These are phyloP conservation scores for Actinomortierella ambigua DNA, from an alignment of 371 early-diverging fungal species.

Conservation along the genomic window DNA sequence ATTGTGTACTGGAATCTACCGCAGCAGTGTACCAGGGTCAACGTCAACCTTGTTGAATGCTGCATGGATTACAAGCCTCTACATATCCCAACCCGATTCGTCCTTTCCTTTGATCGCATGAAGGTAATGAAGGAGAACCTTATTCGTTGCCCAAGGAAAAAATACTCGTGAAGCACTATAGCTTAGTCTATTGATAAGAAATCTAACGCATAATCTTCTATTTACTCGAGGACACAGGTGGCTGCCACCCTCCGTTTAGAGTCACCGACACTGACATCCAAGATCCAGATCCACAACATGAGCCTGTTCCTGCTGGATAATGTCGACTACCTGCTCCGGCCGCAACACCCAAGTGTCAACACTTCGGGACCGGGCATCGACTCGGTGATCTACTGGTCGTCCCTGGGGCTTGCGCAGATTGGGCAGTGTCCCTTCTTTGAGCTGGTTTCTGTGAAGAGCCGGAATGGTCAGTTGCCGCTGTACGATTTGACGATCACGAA, in stretches of 20 bases:
- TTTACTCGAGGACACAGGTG: conserved; percentile 12
- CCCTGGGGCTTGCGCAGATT: conserved; percentile 26
- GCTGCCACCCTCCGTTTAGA: conserved; percentile 37
- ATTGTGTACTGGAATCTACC: conserved; percentile 41
- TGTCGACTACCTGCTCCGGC: conserved; percentile 16
- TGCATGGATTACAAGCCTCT: conserved; percentile 61
- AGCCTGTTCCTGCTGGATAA: conserved; percentile 30
- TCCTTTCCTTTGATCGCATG: conserved; percentile 56
- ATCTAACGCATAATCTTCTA: neutral
- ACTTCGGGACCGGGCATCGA: conserved; percentile 27
- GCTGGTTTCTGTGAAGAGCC: conserved; percentile 37
- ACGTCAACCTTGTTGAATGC: conserved; percentile 33
- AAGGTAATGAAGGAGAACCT: no score
- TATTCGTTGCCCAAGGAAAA: no score
- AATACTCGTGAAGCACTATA: no score
- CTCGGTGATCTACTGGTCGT: conserved; percentile 19
- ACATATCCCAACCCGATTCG: conserved; percentile 53
- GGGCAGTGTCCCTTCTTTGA: conserved; percentile 44
- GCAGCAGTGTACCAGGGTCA: conserved; percentile 29
- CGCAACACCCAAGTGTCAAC: conserved; percentile 15
- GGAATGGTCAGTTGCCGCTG: conserved; percentile 35
- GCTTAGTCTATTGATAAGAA: neutral
- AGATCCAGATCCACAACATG: conserved; percentile 45
- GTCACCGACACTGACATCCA: conserved; percentile 42
- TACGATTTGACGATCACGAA: conserved; percentile 66